phyloP scores from a whole-genome alignment of 805 yeast species.

The Ogataea methylovora region DNA sequence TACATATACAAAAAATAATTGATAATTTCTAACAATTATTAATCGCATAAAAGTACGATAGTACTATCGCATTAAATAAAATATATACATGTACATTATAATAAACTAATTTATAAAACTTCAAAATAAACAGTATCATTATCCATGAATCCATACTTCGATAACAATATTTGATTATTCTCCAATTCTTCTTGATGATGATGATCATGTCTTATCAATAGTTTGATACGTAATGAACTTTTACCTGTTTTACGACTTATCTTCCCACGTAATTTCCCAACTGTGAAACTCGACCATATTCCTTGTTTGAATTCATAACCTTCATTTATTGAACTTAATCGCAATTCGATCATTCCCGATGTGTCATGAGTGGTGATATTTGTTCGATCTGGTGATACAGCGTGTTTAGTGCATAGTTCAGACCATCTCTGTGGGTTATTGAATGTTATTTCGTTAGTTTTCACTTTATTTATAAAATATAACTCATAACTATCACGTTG shows the following conservation, averaged over 20 bases:
- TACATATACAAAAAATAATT: too few relatives aligned
- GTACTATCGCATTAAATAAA: too few relatives aligned
- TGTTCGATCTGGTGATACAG: conserved; percentile 15
- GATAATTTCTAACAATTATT: too few relatives aligned
- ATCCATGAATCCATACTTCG: conserved; percentile 3
- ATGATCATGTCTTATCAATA: not conserved
- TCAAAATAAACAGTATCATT: conserved; percentile 5
- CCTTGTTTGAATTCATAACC: conserved; percentile 10
- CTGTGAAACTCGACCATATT: conserved; percentile 22
- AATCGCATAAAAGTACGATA: too few relatives aligned
- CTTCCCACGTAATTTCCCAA: conserved; percentile 27
- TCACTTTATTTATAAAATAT: conserved; percentile 50
- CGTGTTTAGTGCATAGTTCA: conserved; percentile 30
- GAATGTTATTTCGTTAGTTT: conserved; percentile 15
- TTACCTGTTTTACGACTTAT: conserved; percentile 18
- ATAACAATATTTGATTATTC: conserved; percentile 14
- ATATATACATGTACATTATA: not conserved
- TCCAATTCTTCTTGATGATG: conserved; percentile 5
- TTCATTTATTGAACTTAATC: too few relatives aligned
- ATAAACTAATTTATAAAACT: too few relatives aligned
- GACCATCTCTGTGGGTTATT: conserved; percentile 31
- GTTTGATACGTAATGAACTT: not conserved
- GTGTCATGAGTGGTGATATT: too few relatives aligned
- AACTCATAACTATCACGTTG: conserved; percentile 63
- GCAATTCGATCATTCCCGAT: too few relatives aligned